Evolutionary conservation across 768 basidiomycete genomes (phyloP).

Genomic region (Naganishia randhawae): DNA sequence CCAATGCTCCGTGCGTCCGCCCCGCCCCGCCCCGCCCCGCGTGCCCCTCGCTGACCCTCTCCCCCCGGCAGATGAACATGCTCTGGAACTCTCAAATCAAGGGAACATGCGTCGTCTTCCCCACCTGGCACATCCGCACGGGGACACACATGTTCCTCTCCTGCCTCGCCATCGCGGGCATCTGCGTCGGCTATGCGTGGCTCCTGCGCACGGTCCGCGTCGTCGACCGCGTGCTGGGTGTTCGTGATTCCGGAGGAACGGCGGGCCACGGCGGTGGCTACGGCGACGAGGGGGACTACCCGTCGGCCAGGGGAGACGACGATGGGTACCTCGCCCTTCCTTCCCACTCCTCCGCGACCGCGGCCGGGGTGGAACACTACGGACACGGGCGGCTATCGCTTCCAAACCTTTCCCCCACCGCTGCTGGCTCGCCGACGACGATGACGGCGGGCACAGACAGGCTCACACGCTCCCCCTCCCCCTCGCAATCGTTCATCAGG

Average conservation of each 20-base stretch:
- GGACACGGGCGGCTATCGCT: not conserved
- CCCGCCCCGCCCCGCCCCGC: not conserved
- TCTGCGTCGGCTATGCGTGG: not conserved
- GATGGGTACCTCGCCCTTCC: not conserved
- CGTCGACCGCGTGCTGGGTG: not conserved
- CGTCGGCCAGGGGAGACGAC: not conserved
- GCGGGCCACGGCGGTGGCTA: not conserved
- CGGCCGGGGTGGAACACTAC: too few relatives aligned
- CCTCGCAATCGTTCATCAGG: not conserved
- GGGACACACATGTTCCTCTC: slow-evolving; percentile 45
- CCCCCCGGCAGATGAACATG: slow-evolving; percentile 29
- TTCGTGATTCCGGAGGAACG: not conserved
- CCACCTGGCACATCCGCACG: slow-evolving; percentile 44
- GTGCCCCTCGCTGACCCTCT: too few relatives aligned
- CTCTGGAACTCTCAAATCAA: slow-evolving; percentile 32
- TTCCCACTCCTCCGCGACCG: too few relatives aligned
- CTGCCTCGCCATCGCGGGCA: slow-evolving; percentile 34
- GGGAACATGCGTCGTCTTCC: slow-evolving; percentile 44
- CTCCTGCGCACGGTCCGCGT: not conserved
- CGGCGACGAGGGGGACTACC: not conserved
- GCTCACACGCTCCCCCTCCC: not conserved
- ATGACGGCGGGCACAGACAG: not conserved
- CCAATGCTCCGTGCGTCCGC: slow-evolving; percentile 13
- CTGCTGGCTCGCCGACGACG: too few relatives aligned
- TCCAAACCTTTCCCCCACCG: not conserved